Conservation (phyloP, 140 eudicot genomes). For the Erigeron philadelphicus region DNA sequence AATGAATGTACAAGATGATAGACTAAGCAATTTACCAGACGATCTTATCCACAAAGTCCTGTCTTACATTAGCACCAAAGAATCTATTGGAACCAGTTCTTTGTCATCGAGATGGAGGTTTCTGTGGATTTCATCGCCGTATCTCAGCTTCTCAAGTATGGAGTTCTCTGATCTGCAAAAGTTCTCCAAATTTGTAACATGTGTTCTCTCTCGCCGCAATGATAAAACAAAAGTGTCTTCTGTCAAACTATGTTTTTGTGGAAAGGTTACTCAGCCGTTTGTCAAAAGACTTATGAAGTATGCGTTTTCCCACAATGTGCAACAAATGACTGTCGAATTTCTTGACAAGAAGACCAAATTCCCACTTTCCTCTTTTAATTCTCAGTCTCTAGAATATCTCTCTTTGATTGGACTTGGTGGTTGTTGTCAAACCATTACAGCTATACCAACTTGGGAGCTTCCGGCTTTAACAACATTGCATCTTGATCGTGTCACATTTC, state of each 20-base stretch:
- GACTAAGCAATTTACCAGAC: conserved; percentile 29
- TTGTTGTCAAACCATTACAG: not conserved
- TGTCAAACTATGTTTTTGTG: not conserved
- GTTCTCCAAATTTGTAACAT: conserved; percentile 6
- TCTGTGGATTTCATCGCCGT: conserved; percentile 21
- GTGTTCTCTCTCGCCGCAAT: conserved; percentile 13
- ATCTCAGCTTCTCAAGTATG: conserved; percentile 18
- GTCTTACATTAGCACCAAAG: conserved; percentile 11
- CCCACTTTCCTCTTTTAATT: conserved; percentile 7
- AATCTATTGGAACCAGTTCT: not conserved
- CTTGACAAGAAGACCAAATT: not conserved
- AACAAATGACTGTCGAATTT: not conserved
- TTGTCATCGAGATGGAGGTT: conserved; percentile 23
- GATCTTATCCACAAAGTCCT: conserved; percentile 19
- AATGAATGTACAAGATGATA: conserved; percentile 11
- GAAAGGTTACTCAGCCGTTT: not conserved
- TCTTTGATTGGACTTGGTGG: not conserved
- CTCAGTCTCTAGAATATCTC: conserved; percentile 12
- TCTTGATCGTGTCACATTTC: conserved; percentile 2
- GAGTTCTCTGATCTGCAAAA: not conserved
- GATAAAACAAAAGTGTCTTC: conserved; percentile 10
- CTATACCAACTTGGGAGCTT: conserved; percentile 15
- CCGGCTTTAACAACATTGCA: conserved; percentile 23
- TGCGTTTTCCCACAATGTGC: conserved; percentile 23
- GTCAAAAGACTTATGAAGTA: conserved; percentile 7